Conservation (phyloP, 768 basidiomycete species). For the Suillus subaureus region DNA sequence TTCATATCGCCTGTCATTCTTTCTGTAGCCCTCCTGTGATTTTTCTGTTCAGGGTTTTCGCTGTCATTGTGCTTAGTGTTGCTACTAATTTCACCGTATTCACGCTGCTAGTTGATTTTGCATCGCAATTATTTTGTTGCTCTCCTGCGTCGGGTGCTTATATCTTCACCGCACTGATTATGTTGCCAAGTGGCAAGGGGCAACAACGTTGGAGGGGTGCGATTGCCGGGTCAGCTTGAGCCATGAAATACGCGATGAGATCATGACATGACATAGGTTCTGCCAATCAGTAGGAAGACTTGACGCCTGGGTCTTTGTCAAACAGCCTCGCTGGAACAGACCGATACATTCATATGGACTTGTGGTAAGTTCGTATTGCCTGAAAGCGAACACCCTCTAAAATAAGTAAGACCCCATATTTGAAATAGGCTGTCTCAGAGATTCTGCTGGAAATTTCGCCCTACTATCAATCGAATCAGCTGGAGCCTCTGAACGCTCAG, state of each 20-base stretch:
- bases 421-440: neutral
- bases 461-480: neutral
- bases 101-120: constrained; percentile 17
- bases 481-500: neutral
- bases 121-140: neutral
- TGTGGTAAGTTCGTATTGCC: neutral
- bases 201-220: too few relatives aligned
- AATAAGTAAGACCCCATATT: neutral
- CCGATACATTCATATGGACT: neutral
- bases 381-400: neutral
- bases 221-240: too few relatives aligned
- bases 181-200: neutral
- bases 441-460: neutral
- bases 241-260: neutral
- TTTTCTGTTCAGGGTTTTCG: constrained; percentile 14
- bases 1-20: constrained; percentile 36
- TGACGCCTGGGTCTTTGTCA: neutral
- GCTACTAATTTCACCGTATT: constrained; percentile 16
- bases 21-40: constrained; percentile 20
- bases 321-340: neutral
- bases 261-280: neutral
- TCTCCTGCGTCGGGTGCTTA: neutral
- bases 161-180: neutral
- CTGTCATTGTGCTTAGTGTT: constrained; percentile 9
- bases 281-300: neutral